phyloP scores from a whole-genome alignment of 441 rosid genomes.

The Gossypium laxum region DNA sequence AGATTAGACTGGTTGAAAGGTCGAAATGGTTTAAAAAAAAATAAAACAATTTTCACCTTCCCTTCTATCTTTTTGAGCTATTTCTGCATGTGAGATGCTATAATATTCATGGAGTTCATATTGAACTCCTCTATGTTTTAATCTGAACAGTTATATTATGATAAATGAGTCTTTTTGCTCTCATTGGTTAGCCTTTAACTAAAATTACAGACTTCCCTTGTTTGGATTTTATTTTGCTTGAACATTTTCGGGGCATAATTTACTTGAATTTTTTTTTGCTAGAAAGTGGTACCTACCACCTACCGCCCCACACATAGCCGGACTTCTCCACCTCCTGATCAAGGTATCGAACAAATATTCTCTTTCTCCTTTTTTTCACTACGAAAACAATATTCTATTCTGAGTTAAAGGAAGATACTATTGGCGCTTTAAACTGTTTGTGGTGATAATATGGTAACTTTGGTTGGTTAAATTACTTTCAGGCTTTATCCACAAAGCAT shows the following conservation, averaged over 20 bases:
- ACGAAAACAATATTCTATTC: not conserved
- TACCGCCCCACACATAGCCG: slow-evolving; percentile 70
- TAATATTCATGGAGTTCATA: slow-evolving; percentile 7
- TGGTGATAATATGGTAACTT: slow-evolving; percentile 1
- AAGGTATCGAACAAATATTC: slow-evolving; percentile 38
- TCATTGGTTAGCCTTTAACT: not conserved
- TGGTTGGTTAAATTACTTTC: not conserved
- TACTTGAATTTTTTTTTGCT: slow-evolving; percentile 6
- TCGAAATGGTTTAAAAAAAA: not conserved
- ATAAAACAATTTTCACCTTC: not conserved
- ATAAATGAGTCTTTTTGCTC: not conserved
- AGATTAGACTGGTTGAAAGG: not conserved
- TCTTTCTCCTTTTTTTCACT: not conserved
- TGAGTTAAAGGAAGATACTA: not conserved
- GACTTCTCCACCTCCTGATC: slow-evolving; percentile 74
- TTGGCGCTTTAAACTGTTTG: slow-evolving; percentile 7
- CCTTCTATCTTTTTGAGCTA: not conserved
- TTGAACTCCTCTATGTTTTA: not conserved
- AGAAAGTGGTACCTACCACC: slow-evolving; percentile 62
- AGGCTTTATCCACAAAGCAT: not conserved
- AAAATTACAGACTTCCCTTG: not conserved
- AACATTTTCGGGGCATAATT: not conserved
- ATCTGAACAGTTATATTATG: not conserved
- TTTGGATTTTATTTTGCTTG: not conserved
- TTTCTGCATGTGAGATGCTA: not conserved